phyloP scores from a whole-genome alignment of 331 rosid species.

The Dryas integrifolia region DNA sequence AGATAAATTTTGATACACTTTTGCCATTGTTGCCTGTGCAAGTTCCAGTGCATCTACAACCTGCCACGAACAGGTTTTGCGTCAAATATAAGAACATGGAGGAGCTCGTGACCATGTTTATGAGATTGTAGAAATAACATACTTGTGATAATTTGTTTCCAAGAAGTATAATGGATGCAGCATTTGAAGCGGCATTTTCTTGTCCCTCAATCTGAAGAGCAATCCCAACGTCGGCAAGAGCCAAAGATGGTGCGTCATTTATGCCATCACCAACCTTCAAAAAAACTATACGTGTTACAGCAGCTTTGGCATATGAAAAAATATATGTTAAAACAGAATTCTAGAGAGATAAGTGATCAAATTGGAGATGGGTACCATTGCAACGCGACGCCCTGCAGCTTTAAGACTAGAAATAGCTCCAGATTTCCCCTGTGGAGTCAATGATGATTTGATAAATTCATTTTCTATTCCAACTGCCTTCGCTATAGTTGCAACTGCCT shows the following conservation, averaged over 20 bases:
- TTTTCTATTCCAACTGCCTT: conserved; percentile 72
- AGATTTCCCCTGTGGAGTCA: conserved; percentile 87
- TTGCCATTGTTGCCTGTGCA: conserved; percentile 83
- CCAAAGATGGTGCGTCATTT: conserved; percentile 97
- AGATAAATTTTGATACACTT: conserved; percentile 87
- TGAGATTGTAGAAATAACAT: conserved; percentile 28
- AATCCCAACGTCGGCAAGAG: conserved; percentile 92
- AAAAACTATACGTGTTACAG: conserved; percentile 9
- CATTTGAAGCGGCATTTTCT: conserved; percentile 95
- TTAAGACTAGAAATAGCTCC: conserved; percentile 68
- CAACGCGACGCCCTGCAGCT: conserved; percentile 84
- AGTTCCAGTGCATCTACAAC: conserved; percentile 90
- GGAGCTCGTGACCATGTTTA: conserved; percentile 8
- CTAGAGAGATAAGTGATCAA: background rate
- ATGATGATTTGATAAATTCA: conserved; percentile 63
- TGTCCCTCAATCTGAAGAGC: conserved; percentile 85
- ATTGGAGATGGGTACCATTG: conserved; percentile 63
- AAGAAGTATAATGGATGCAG: conserved; percentile 87
- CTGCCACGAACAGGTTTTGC: conserved; percentile 37
- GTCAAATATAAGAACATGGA: conserved; percentile 9
- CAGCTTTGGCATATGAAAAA: conserved; percentile 2
- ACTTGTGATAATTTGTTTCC: conserved; percentile 95
- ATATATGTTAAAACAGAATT: background rate
- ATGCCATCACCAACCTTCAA: conserved; percentile 96
- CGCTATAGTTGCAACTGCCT: conserved; percentile 92